These are phyloP conservation scores for Ceratobasidium papillatum DNA, from an alignment of 1,284 basidiomycete genomes.

Conservation along the genomic window DNA sequence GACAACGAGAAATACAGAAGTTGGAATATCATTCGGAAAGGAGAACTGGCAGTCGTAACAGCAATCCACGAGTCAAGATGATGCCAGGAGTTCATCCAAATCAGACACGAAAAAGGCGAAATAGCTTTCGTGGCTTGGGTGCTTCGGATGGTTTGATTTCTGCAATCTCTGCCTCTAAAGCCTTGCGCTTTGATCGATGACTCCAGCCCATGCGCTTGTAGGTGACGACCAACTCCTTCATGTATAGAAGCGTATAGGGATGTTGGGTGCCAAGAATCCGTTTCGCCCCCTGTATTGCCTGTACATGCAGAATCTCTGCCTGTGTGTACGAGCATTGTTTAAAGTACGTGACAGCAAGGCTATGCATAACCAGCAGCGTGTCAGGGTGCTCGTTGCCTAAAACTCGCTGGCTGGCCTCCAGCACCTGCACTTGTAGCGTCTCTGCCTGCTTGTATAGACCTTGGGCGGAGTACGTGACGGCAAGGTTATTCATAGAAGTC, in stretches of 20 bases:
- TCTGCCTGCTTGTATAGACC: slow-evolving; percentile 9
- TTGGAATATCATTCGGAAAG: too few relatives aligned
- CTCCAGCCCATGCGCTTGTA: background rate
- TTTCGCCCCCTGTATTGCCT: background rate
- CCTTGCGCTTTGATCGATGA: too few relatives aligned
- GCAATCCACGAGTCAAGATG: too few relatives aligned
- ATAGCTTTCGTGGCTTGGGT: too few relatives aligned
- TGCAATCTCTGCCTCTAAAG: too few relatives aligned
- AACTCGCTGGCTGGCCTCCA: background rate
- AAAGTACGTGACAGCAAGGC: background rate
- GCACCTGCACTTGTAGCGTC: background rate
- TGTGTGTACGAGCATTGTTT: background rate
- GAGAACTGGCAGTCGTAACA: too few relatives aligned
- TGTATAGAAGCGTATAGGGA: background rate
- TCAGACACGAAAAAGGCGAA: too few relatives aligned
- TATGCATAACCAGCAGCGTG: background rate
- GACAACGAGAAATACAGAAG: too few relatives aligned
- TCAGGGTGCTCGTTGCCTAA: background rate
- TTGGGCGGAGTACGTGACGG: background rate
- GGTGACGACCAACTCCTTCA: background rate
- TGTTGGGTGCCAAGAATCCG: background rate
- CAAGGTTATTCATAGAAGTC: background rate
- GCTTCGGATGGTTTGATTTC: too few relatives aligned
- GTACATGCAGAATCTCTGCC: background rate
- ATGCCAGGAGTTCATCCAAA: too few relatives aligned